Percentiles rank a stretch among this genome's conserved stretches.
Evolutionary conservation across 768 basidiomycete genomes (phyloP).

Genomic region (Kwoniella sp.): DNA sequence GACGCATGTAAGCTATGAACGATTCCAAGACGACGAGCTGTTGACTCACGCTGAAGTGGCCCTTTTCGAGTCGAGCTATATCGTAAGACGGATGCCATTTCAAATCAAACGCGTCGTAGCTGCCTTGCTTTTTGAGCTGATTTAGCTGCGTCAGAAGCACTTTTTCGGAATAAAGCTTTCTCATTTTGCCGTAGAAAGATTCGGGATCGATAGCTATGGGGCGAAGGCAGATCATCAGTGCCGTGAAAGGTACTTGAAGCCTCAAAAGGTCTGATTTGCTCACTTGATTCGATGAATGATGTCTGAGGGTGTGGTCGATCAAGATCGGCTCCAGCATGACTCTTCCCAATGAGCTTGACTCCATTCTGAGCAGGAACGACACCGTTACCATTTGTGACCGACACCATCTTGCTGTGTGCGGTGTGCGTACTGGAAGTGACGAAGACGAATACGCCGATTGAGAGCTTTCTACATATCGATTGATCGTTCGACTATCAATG

Average conservation of each 20-base stretch:
- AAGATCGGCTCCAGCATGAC: background rate
- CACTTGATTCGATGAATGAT: constrained; percentile 5
- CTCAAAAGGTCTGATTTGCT: background rate
- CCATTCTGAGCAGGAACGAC: background rate
- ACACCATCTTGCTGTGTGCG: background rate
- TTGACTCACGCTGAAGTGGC: constrained; percentile 21
- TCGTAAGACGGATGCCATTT: constrained; percentile 41
- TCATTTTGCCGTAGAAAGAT: constrained; percentile 40
- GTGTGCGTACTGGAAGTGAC: no score
- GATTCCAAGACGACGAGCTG: background rate
- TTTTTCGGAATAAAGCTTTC: constrained; percentile 26
- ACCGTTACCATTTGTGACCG: background rate
- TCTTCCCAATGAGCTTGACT: background rate
- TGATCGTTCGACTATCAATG: background rate
- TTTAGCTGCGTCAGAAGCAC: constrained; percentile 45
- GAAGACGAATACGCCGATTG: no score
- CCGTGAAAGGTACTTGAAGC: background rate
- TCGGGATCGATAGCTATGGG: constrained; percentile 23
- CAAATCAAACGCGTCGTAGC: constrained; percentile 39
- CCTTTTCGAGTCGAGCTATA: constrained; percentile 24
- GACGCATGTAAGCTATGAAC: background rate
- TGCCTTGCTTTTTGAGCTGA: constrained; percentile 39
- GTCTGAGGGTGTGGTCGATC: constrained; percentile 13
- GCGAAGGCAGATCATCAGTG: background rate
- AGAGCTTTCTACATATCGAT: no score